These are phyloP conservation scores for Artemisia argyi DNA, from an alignment of 129 eudicot species.

Conservation along the genomic window DNA sequence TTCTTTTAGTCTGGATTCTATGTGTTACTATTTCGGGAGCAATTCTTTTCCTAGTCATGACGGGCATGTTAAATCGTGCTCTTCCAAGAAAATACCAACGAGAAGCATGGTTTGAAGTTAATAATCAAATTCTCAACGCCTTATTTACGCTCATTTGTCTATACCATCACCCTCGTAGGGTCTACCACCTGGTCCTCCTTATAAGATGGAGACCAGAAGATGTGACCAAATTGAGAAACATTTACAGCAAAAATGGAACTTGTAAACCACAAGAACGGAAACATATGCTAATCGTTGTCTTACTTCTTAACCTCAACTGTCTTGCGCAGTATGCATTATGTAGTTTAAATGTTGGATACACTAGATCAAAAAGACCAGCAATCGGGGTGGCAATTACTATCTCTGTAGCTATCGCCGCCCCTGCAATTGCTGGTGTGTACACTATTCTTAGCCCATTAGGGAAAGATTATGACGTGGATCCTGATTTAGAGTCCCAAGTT, in stretches of 20 bases:
- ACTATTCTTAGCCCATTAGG: constrained; percentile 84
- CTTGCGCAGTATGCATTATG: constrained; percentile 90
- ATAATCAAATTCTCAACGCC: constrained; percentile 91
- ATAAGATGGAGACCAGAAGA: constrained; percentile 77
- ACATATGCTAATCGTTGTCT: constrained; percentile 73
- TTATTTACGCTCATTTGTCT: constrained; percentile 86
- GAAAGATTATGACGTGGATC: constrained; percentile 50
- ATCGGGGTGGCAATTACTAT: constrained; percentile 80
- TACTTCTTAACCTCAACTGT: constrained; percentile 74
- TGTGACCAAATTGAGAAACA: constrained; percentile 55
- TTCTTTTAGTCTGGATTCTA: constrained; percentile 69
- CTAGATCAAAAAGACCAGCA: constrained; percentile 71
- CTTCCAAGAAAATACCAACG: constrained; percentile 72
- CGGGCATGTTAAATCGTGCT: constrained; percentile 82
- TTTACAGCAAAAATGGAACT: constrained; percentile 82
- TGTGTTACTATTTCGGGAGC: constrained; percentile 91
- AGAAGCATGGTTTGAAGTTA: constrained; percentile 92
- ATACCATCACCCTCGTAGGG: constrained; percentile 80
- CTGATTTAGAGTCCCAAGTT: constrained; percentile 71
- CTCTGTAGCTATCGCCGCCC: constrained; percentile 83
- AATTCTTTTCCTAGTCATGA: constrained; percentile 86
- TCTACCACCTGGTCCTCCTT: constrained; percentile 69
- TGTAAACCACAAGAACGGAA: constrained; percentile 85
- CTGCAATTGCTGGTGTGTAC: constrained; percentile 88
- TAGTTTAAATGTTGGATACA: constrained; percentile 74